Base-by-base conservation (phyloP, 306 rosid genomes). In the Gynostemma pentaphyllum region DNA sequence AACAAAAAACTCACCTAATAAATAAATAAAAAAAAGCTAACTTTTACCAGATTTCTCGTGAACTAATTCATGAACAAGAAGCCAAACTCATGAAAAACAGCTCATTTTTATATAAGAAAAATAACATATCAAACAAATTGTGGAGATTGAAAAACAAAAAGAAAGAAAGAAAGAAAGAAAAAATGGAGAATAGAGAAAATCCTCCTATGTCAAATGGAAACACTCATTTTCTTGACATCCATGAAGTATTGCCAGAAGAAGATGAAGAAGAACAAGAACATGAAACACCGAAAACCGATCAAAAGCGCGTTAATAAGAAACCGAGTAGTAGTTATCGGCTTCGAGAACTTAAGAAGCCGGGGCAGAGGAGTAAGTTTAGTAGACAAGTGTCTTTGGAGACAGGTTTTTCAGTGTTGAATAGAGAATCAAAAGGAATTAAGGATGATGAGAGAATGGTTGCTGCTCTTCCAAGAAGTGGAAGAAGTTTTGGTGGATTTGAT, bases 381-480 rank as follows among this genome's bases (percentile, higher is more conserved):
- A 61, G 87, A 65, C 92, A 84, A 54, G 81, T 89, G 52, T 89
- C 97, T 1, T 73, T 89, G 2, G 97, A 86, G 75, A 89, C 97
- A 0, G 95, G 92, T 6, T 84, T 85, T 30, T 78, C 87, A 4
- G 82, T 73, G 73, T 78, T 86, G 45, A 71, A 54, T 44, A 67
- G 61, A 42, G 86, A 75, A 28, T 74, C 78, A 0, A 77, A 71
- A 56, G 81, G 66, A 6, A n/a, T n/a, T n/a, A 89, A 69, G 74
- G 78, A 80, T 39, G 82, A 76, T 41, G 81, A 70, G 66, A 70
- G 69, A 41, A 59, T 62, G 39, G 45, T n/a, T n/a, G n/a, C n/a
- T n/a, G n/a, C 29, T 57, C 76, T 86, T 28, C 68, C 84, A 0
- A 82, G 96, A 60, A 86, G 89, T 41, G 96, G 88, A 23, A 61